Evolutionary conservation across 129 eudicot genomes (phyloP), one percentile per base, ranked within the genome.

Genomic region (Calendula officinalis): DNA sequence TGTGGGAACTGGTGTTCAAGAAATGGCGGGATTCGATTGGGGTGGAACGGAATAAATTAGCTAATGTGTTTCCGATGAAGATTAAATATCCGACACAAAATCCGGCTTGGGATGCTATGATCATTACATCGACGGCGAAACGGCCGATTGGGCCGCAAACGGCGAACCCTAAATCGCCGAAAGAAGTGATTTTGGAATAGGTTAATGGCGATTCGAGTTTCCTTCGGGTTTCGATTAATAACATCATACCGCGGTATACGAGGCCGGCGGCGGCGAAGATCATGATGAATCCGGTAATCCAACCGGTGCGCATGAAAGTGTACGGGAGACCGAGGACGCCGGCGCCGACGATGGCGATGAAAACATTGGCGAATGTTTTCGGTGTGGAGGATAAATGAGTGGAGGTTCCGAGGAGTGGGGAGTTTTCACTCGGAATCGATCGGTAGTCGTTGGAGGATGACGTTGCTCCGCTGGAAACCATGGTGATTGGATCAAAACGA

Each of bases 321-420:
- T 89, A 89, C 0, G 97, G 97, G 9, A 89, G 90, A 7, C 97
- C 95, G 6, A 89, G 87, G 4, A 89, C 97, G 16, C 95, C 95
- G 41, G 97, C 86, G 11, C 97, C 96, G 8, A 89, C 97, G 22
- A 89, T 76, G 17, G 95, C 82, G 41, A 89, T 89, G 63, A 89
- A 89, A 7, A 89, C 80, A 49, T 89, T 89, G 37, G 90, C 97
- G 57, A 89, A 85, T 30, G 97, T 85, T 52, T 89, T 89, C 10
- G 94, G 82, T 13, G 81, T 82, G 2, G 90, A 89, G 0, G 97
- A 89, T 12, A 81, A 77, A 0, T 75, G 49, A 2, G 70, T 70
- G 5, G 56, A 35, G n/a, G 47, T 45, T 9, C 72, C 75, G 36
- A 84, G 72, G 1, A 84, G 84, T 11, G 91, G 86, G 12, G 86